phyloP scores from a whole-genome alignment of 345 rosid genomes.

The Tarenaya hassleriana region DNA sequence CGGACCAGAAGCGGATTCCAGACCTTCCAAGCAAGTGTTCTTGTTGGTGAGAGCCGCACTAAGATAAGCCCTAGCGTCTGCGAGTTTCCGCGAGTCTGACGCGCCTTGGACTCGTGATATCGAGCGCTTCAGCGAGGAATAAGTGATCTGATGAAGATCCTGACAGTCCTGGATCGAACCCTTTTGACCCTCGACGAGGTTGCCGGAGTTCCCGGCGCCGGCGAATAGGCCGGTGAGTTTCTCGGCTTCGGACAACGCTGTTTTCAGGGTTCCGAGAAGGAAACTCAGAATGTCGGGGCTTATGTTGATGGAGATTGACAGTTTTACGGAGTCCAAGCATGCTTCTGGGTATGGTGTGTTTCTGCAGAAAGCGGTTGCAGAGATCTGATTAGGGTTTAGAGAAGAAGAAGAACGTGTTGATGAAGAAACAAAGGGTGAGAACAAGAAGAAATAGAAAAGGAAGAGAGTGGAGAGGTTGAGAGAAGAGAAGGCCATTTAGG shows the following conservation, averaged over 20 bases:
- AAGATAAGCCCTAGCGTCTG: constrained; percentile 57
- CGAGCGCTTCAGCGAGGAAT: constrained; percentile 41
- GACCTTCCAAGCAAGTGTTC: constrained; percentile 81
- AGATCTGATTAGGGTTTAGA: constrained; percentile 26
- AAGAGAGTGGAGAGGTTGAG: constrained; percentile 22
- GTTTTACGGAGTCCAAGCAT: constrained; percentile 54
- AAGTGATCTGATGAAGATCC: constrained; percentile 74
- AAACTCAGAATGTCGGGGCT: constrained; percentile 46
- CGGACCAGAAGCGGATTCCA: constrained; percentile 64
- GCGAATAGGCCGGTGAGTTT: constrained; percentile 51
- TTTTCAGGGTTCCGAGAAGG: constrained; percentile 57
- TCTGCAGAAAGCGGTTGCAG: constrained; percentile 44
- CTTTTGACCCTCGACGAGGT: constrained; percentile 53
- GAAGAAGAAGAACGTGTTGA: constrained; percentile 27
- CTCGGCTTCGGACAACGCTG: constrained; percentile 54
- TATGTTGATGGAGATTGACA: constrained; percentile 66
- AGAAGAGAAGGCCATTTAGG: constrained; percentile 41
- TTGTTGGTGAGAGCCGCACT: constrained; percentile 82
- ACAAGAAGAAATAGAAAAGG: constrained; percentile 28
- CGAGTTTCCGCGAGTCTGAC: constrained; percentile 31
- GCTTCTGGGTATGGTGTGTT: constrained; percentile 62
- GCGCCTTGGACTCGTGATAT: constrained; percentile 35
- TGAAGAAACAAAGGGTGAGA: constrained; percentile 25
- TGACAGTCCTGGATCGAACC: constrained; percentile 73
- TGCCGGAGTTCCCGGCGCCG: constrained; percentile 22